Evolutionary conservation across 495 filamentous ascomycete genomes (phyloP).

Genomic region (Aspergillus conjunctus): DNA sequence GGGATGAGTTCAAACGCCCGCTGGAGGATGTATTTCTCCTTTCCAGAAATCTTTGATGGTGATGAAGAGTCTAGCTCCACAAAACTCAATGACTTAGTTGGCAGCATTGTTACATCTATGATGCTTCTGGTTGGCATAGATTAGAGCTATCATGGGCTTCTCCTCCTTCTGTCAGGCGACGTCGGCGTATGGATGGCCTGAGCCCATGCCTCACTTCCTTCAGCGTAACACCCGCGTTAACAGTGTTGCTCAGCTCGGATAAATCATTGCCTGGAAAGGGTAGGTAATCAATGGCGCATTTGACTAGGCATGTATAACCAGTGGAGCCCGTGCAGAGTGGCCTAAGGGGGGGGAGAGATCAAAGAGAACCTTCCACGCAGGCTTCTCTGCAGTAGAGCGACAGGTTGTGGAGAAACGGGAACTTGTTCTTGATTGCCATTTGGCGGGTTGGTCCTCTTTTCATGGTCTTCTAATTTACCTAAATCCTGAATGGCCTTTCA

Average conservation of each 20-base stretch:
- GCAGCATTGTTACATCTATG: conserved; percentile 12
- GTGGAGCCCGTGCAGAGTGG: conserved; percentile 8
- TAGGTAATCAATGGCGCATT: conserved; percentile 7
- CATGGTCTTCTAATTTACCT: conserved; percentile 6
- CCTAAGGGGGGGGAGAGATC: conserved; percentile 10
- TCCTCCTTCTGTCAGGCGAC: conserved; percentile 23
- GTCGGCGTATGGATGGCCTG: conserved; percentile 16
- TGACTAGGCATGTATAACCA: conserved; percentile 12
- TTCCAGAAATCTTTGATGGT: background rate
- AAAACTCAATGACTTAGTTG: background rate
- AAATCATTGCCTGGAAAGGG: conserved; percentile 1
- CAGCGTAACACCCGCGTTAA: conserved; percentile 26
- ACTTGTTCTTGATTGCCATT: conserved; percentile 12
- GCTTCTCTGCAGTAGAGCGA: conserved; percentile 41
- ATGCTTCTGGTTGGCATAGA: conserved; percentile 11
- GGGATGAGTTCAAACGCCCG: conserved; percentile 8
- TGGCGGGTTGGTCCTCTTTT: conserved; percentile 6
- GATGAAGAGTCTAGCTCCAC: background rate
- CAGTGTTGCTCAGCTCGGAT: conserved; percentile 22
- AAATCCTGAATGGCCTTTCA: background rate
- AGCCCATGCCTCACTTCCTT: conserved; percentile 19
- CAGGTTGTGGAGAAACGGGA: conserved; percentile 29
- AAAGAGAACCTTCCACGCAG: conserved; percentile 43
- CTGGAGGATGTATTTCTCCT: background rate
- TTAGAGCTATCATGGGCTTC: conserved; percentile 10